Percentiles rank a stretch among this genome's conserved stretches.
These are phyloP conservation scores for Podila clonocystis DNA, from an alignment of 192 early-diverging fungal species.

Conservation along the genomic window DNA sequence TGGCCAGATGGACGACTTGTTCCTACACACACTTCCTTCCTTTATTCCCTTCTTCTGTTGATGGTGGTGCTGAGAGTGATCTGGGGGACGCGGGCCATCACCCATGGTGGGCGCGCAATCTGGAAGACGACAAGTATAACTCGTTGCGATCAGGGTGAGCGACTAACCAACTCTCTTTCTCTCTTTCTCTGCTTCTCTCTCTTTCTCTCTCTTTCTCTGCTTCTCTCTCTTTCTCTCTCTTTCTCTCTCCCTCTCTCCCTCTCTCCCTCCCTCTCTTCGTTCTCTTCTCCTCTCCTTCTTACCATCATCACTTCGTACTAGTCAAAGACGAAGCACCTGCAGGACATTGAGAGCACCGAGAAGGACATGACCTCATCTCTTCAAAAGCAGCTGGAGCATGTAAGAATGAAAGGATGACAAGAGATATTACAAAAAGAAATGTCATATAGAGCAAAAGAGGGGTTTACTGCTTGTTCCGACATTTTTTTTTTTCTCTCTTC, in stretches of 20 bases:
- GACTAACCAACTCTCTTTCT: background rate
- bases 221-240: background rate
- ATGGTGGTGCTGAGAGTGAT: no score
- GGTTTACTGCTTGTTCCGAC: background rate
- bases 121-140: no score
- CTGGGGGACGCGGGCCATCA: no score
- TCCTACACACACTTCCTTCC: no score
- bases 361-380: constrained; percentile 52
- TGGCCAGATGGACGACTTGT: no score
- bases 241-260: background rate
- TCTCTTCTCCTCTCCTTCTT: background rate
- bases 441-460: background rate
- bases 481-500: background rate
- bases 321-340: constrained; percentile 45
- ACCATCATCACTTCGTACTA: background rate
- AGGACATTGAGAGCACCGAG: constrained; percentile 50
- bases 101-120: no score
- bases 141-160: no score
- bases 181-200: background rate
- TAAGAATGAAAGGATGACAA: constrained; percentile 4
- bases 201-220: background rate
- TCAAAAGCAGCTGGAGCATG: constrained; percentile 54
- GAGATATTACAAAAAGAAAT: background rate
- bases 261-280: background rate
- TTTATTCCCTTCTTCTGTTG: no score